A percentile compares a stretch with the other conserved stretches of the same genome.
Evolutionary conservation across 495 filamentous ascomycete genomes (phyloP).

Genomic region (Penicillium odoratum): DNA sequence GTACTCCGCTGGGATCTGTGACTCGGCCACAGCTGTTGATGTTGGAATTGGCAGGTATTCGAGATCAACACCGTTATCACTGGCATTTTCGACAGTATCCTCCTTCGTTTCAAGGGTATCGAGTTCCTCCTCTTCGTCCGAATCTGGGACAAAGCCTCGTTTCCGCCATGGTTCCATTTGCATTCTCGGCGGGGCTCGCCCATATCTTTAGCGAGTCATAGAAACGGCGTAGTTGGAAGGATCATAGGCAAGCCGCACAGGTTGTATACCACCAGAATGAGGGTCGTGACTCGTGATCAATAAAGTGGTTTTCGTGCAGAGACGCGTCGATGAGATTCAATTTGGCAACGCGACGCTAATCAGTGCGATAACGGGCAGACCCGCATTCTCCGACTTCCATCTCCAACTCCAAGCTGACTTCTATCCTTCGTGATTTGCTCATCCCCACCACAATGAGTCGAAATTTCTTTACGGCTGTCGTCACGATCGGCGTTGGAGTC

Average conservation of each 20-base stretch:
- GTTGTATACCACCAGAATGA: background rate
- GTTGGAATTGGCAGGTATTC: constrained; percentile 23
- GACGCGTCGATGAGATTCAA: constrained; percentile 39
- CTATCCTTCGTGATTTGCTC: background rate
- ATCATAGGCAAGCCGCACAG: background rate
- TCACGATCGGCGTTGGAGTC: constrained; percentile 45
- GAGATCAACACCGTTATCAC: constrained; percentile 12
- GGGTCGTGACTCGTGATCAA: background rate
- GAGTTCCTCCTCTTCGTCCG: constrained; percentile 58
- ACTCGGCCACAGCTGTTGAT: background rate
- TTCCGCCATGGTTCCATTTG: constrained; percentile 64
- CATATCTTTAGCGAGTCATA: constrained; percentile 43
- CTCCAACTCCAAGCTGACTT: constrained; percentile 5
- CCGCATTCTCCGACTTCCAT: constrained; percentile 20
- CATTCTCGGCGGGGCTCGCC: constrained; percentile 38
- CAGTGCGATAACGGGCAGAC: constrained; percentile 21
- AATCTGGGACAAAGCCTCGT: constrained; percentile 63
- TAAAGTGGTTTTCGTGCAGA: background rate
- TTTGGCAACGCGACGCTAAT: constrained; percentile 23
- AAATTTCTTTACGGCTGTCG: constrained; percentile 37
- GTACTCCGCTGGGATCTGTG: background rate
- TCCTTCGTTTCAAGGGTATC: constrained; percentile 35
- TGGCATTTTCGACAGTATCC: constrained; percentile 8
- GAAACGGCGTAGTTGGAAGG: background rate
- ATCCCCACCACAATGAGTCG: constrained; percentile 36